Base-by-base conservation (phyloP, 1,284 basidiomycete genomes). In the Caloboletus inedulis region DNA sequence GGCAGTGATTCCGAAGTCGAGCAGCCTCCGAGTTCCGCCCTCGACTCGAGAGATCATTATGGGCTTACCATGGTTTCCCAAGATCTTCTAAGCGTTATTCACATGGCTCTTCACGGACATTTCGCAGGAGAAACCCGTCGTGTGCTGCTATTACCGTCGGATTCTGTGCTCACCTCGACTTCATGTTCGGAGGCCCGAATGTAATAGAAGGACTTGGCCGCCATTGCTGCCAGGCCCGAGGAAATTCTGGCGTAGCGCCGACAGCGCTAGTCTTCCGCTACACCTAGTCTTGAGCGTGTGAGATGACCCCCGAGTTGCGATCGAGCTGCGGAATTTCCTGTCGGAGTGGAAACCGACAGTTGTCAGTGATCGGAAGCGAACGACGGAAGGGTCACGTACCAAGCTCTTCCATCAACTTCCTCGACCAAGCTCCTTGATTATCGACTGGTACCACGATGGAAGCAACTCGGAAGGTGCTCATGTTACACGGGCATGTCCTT, bases 401-500 rank as follows among this genome's bases (percentile, higher is more conserved):
- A 16, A 4, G 23, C 23, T 23, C 23, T 5, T 23, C 23, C n/a
- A n/a, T n/a, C n/a, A 13, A 9, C 10, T 40, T n/a, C 25, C 23
- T 39, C 16, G 35, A 43, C 43, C 43, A 49, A 9, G 10, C 4
- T 8, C 37, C 30, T 39, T 27, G 3, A 21, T 39, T 31, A 21
- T 29, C 25, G 34, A 51, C 44, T 30, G n/a, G 27, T 30, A 50
- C 40, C 37, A 44, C 57, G 65, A 48, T 68, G 68, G 27, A 57
- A 23, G 29, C 53, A 23, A 43, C 60, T 36, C 64, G 57, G n/a
- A 70, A 69, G 53, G 57, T 68, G 31, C 56, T 68, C 18, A 71
- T 68, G 69, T 36, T 68, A 29, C 66, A 68, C 45, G 66, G 66
- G 66, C 43, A 58, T 21, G 68, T 65, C 23, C 7, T 48, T 53